Conservation (phyloP, 768 basidiomycete species). For the Dacryopinax spathularia region DNA sequence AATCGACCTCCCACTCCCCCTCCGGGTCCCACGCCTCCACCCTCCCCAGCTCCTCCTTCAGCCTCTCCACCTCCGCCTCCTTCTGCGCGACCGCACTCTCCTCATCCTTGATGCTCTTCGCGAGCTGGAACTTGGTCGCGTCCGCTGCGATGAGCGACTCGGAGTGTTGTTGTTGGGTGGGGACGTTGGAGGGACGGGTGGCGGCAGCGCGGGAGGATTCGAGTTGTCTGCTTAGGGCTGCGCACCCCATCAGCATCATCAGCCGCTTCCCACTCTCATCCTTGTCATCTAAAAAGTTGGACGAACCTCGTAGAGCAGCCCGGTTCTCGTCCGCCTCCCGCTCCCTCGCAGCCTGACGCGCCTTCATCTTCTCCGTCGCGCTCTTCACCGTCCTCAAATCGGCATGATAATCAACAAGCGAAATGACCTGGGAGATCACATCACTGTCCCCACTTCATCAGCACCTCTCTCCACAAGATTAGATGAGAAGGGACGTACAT, state of each 20-base stretch:
- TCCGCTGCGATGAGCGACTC: slow-evolving; percentile 10
- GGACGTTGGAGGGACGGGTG: slow-evolving; percentile 10
- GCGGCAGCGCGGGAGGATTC: slow-evolving; percentile 7
- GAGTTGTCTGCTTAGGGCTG: slow-evolving; percentile 8
- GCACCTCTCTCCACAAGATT: not conserved
- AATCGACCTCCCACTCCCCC: slow-evolving; percentile 10
- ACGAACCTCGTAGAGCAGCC: slow-evolving; percentile 45
- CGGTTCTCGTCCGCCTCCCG: slow-evolving; percentile 58
- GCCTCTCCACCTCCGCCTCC: slow-evolving; percentile 8
- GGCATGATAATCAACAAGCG: slow-evolving; percentile 63
- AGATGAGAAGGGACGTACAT: not conserved
- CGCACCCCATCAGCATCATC: not conserved
- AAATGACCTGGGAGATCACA: slow-evolving; percentile 34
- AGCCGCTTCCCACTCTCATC: not conserved
- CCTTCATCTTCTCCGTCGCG: slow-evolving; percentile 54
- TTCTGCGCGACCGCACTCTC: slow-evolving; percentile 6
- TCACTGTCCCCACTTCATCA: not conserved
- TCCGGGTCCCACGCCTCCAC: slow-evolving; percentile 11
- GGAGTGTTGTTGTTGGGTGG: slow-evolving; percentile 7
- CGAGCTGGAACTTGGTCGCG: slow-evolving; percentile 10
- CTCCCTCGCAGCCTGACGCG: slow-evolving; percentile 42
- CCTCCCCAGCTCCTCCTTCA: slow-evolving; percentile 10
- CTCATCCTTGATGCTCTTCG: slow-evolving; percentile 11
- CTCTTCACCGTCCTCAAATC: slow-evolving; percentile 63
- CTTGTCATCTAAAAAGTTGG: slow-evolving; percentile 12